phyloP scores from a whole-genome alignment of 2,329 filamentous ascomycete genomes.

The Colletotrichum chrysophilum region DNA sequence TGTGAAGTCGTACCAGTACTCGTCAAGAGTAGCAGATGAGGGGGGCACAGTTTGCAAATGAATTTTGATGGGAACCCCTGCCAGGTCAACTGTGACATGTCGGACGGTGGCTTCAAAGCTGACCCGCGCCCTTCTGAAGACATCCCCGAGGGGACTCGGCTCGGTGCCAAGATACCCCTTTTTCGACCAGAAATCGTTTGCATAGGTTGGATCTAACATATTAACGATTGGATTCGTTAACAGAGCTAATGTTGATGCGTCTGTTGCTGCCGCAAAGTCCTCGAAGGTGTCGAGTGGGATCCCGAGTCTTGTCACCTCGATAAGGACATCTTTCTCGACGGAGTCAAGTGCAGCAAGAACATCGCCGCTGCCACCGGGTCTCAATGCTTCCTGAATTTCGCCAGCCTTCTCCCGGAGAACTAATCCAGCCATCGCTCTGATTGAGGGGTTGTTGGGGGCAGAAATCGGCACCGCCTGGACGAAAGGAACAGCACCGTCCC shows the following conservation, averaged over 20 bases:
- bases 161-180: conserved; percentile 21
- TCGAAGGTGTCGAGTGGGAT: conserved; percentile 12
- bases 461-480: conserved; percentile 25
- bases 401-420: not conserved
- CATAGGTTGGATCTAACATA: conserved; percentile 15
- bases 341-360: not conserved
- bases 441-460: conserved; percentile 20
- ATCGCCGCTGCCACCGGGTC: conserved; percentile 15
- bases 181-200: conserved; percentile 24
- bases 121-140: conserved; percentile 1
- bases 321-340: not conserved
- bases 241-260: not conserved
- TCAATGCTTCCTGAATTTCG: conserved; percentile 5
- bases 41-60: not conserved
- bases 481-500: conserved; percentile 26
- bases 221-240: not conserved
- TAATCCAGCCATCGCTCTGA: conserved; percentile 15
- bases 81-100: not conserved
- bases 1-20: not conserved
- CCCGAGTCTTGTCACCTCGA: conserved; percentile 9
- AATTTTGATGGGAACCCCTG: not conserved
- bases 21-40: not conserved
- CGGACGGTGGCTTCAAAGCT: not conserved
- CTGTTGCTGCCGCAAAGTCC: conserved; percentile 1
- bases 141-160: conserved; percentile 6